These are phyloP conservation scores for Thymus quinquecostatus DNA, from an alignment of 257 asterid species.

Conservation along the genomic window DNA sequence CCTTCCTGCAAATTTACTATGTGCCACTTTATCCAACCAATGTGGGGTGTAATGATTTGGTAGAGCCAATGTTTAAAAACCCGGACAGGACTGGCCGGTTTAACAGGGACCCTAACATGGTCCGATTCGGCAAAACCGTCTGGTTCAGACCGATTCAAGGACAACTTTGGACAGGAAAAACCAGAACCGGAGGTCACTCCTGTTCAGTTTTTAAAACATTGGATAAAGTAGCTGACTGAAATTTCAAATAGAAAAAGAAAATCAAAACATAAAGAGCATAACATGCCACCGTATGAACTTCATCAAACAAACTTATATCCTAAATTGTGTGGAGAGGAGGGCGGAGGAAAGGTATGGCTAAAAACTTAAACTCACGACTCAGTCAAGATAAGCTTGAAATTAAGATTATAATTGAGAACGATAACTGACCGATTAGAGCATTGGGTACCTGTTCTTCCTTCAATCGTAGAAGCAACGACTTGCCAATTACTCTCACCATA, in stretches of 20 bases:
- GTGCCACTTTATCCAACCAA: too few species aligned
- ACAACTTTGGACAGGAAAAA: too few species aligned
- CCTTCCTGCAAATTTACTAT: too few species aligned
- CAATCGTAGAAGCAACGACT: slow-evolving; percentile 69
- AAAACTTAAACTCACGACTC: not conserved
- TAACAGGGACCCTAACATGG: too few species aligned
- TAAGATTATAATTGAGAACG: slow-evolving; percentile 27
- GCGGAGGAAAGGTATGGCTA: not conserved
- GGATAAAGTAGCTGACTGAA: not conserved
- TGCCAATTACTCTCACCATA: slow-evolving; percentile 97
- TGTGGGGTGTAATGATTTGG: not conserved
- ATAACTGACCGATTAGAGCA: slow-evolving; percentile 93
- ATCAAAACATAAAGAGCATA: slow-evolving; percentile 4
- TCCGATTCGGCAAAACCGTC: too few species aligned
- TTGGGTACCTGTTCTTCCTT: slow-evolving; percentile 89
- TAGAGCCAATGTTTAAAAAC: not conserved
- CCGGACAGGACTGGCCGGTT: too few species aligned
- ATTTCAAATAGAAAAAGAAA: slow-evolving; percentile 7
- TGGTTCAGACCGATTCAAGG: too few species aligned
- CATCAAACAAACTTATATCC: slow-evolving; percentile 10
- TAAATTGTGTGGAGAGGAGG: not conserved
- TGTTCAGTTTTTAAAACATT: too few species aligned
- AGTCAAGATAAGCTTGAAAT: slow-evolving; percentile 19
- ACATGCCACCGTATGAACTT: slow-evolving; percentile 4
- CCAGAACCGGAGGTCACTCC: too few species aligned